Conservation (phyloP, 2,329 filamentous ascomycete genomes). For the Xylariales sp. region DNA sequence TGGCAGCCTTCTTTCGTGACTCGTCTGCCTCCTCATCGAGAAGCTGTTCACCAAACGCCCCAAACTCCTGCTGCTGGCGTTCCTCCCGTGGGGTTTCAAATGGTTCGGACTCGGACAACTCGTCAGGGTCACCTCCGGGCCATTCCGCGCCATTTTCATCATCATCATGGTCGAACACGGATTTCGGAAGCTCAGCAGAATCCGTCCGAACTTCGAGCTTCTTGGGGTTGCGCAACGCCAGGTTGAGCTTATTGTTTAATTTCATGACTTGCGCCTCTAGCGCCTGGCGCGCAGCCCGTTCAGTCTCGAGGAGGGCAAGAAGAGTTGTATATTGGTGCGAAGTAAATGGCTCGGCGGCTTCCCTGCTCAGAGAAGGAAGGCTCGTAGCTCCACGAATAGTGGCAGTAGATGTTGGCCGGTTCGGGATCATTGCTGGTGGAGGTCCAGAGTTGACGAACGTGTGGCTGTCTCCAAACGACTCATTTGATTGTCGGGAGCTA, state of each 20-base stretch:
- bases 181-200: constrained; percentile 29
- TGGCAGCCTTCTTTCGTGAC: constrained; percentile 49
- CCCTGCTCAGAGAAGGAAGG: constrained; percentile 34
- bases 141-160: constrained; percentile 29
- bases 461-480: constrained; percentile 42
- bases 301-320: constrained; percentile 48
- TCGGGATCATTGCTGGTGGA: constrained; percentile 14
- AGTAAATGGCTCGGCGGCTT: constrained; percentile 26
- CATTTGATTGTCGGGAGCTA: constrained; percentile 35
- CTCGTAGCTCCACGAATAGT: constrained; percentile 45
- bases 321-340: constrained; percentile 47
- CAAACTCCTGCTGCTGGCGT: constrained; percentile 28
- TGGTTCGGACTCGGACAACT: constrained; percentile 34
- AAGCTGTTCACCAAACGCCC: constrained; percentile 39
- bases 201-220: constrained; percentile 29
- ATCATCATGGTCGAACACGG: constrained; percentile 38
- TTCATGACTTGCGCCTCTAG: constrained; percentile 54
- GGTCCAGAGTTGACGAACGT: constrained; percentile 39
- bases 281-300: constrained; percentile 50
- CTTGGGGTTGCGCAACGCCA: constrained; percentile 35
- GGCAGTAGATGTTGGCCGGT: constrained; percentile 38
- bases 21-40: constrained; percentile 29
- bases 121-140: constrained; percentile 18
- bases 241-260: constrained; percentile 45
- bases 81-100: constrained; percentile 51